Evolutionary conservation across 495 filamentous ascomycete species (phyloP), one percentile per base, ranked within the genome.

Genomic region (Annulohypoxylon bovei): DNA sequence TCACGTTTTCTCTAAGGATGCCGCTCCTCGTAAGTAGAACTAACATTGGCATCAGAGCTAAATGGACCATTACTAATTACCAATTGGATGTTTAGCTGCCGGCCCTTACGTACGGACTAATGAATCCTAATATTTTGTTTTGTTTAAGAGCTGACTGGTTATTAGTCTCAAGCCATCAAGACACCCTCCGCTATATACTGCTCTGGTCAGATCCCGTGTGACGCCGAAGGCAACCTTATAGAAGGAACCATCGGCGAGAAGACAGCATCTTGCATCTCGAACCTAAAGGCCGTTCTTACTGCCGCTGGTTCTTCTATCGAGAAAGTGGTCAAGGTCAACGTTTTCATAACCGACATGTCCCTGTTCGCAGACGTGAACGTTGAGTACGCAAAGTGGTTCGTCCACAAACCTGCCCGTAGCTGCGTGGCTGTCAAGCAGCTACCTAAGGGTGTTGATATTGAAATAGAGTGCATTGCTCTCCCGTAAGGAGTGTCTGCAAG

Each of bases 401-500:
- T 83, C 37, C 90, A 92, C 82, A 95, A 94, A 86, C 95, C 95
- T 16, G 93, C 95, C 28, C 88, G 95, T 50, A 95, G 92, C 82
- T 98, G 95, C 81, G 92, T 98, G 62, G 95, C 93, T 54, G 95
- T 95, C 52, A 88, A 89, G 78, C 88, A 94, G 83, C 84, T 98
- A 69, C 95, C 95, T 57, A 97, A 97, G 88, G 91, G 89, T 35
- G 94, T 94, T 52, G 88, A 89, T 54, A 89, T 97, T 58, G 95
- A 98, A 88, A 97, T 98, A 78, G 95, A 98, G 87, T 92, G 91
- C 80, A 88, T 91, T 81, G 90, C 89, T 77, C 88, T 91, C 81
- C 91, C 82, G 54, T 94, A 73, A 80, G 72, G 23, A 32, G 30
- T 46, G 20, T 27, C 40, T 39, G 11, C 12, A 2, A 18, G 28